Evolutionary conservation across 106 monocot species (phyloP), one percentile per base, ranked within the genome.

Genomic region (Dioscorea zingiberensis): DNA sequence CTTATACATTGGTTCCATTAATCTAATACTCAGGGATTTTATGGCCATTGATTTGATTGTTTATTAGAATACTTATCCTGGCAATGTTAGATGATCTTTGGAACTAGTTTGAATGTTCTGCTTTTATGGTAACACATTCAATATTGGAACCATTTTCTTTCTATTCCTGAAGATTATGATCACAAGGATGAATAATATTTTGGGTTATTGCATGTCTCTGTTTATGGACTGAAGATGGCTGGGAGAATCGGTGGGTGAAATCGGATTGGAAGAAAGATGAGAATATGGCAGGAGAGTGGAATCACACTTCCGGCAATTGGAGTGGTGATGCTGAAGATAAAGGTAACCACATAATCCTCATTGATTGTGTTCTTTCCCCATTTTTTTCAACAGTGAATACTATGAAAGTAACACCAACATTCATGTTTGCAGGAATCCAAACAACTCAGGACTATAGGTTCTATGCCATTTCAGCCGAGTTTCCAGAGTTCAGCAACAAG

Each of bases 261-360:
- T 92, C 92, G 56, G 87, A 92, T 48, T 92, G 92, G 92, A 92
- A 92, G 74, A 87, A 80, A 48, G 84, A 87, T 79, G 92, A 92
- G 53, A 81, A 75, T 59, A 74, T 55, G 66, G 81, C 92, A 0
- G 92, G 92, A 9, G 92, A 92, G 3, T 92, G 92, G 92, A 75
- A 84, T 47, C 87, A 92, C 48, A 92, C 92, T 10, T 70, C 87
- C 32, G 92, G 92, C 19, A 84, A 87, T 60, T 92, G 92, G 92
- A 81, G 57, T 13, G 92, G 84, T 1, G 70, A 93, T 48, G 48
- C 74, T 18, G 73, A 77, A 18, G 92, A 92, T 48, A 92, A 92
- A 84, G 91, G 91, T 84, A 71, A 1, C 10, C 38, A 6, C 1
- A 38, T 38, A 38, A 38, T 38, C 38, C 38, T 38, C 38, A 38